A percentile compares a stretch with the other conserved stretches of the same genome.
Evolutionary conservation across 306 rosid genomes (phyloP).

Genomic region (Begonia loranthoides): DNA sequence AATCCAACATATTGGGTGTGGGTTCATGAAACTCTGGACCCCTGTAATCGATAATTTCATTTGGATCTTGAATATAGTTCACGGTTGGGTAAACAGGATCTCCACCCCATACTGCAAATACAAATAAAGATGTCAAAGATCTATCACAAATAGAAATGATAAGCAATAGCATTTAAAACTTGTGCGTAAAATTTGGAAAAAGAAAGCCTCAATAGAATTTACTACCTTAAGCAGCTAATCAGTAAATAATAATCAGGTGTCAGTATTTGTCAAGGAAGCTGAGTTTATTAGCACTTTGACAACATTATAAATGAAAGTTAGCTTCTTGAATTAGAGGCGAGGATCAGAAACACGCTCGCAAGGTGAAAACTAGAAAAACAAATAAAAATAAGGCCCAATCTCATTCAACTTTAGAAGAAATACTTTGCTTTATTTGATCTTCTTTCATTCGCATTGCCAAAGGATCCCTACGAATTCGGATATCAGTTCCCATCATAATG

Average conservation of each 20-base stretch:
- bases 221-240: too few species aligned
- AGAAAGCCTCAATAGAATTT: too few species aligned
- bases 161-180: too few species aligned
- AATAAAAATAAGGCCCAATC: constrained; percentile 17
- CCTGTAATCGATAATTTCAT: constrained; percentile 71
- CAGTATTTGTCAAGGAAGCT: too few species aligned
- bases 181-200: too few species aligned
- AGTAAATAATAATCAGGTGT: too few species aligned
- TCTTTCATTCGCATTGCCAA: constrained; percentile 90
- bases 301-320: too few species aligned
- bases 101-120: constrained; percentile 94
- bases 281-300: too few species aligned
- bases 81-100: constrained; percentile 98
- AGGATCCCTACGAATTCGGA: constrained; percentile 78
- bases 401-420: constrained; percentile 20
- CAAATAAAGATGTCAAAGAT: constrained; percentile 11
- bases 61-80: constrained; percentile 91
- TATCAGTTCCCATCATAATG: constrained; percentile 97
- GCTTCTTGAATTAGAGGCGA: too few species aligned
- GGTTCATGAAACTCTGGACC: constrained; percentile 95
- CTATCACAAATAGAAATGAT: neutral
- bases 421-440: constrained; percentile 97
- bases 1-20: constrained; percentile 65
- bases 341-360: too few species aligned
- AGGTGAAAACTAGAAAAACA: neutral